Evolutionary conservation across 2,329 filamentous ascomycete genomes (phyloP).

Genomic region (Monosporascus sp.): DNA sequence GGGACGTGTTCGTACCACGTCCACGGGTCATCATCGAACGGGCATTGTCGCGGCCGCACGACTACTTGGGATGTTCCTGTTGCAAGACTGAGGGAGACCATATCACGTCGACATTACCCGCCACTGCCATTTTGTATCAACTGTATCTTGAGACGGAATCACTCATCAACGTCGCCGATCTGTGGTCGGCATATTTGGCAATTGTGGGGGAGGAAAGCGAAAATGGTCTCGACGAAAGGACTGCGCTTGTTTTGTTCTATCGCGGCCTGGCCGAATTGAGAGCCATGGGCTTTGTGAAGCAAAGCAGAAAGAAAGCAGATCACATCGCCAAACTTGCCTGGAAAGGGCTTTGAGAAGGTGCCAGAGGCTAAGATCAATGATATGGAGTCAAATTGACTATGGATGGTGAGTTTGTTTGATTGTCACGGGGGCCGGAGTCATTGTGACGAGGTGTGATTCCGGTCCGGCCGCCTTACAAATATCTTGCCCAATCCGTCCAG

Average conservation of each 20-base stretch:
- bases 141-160: slow-evolving; percentile 72
- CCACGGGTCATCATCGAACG: slow-evolving; percentile 67
- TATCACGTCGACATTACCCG: slow-evolving; percentile 57
- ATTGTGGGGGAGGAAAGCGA: slow-evolving; percentile 47
- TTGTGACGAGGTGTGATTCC: slow-evolving; percentile 8
- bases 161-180: slow-evolving; percentile 71
- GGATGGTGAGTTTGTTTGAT: slow-evolving; percentile 9
- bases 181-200: slow-evolving; percentile 71
- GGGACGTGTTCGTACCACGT: slow-evolving; percentile 69
- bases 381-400: slow-evolving; percentile 5
- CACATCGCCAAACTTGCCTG: slow-evolving; percentile 73
- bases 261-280: slow-evolving; percentile 77
- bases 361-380: not conserved
- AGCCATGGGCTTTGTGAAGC: slow-evolving; percentile 80
- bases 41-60: slow-evolving; percentile 65
- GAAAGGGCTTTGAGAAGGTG: slow-evolving; percentile 59
- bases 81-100: slow-evolving; percentile 47
- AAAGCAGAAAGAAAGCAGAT: slow-evolving; percentile 85
- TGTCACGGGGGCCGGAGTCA: slow-evolving; percentile 2
- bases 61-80: slow-evolving; percentile 71
- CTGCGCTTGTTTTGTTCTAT: slow-evolving; percentile 73
- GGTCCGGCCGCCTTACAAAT: slow-evolving; percentile 3
- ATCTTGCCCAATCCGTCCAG: slow-evolving; percentile 2
- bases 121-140: slow-evolving; percentile 70
- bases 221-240: slow-evolving; percentile 44